Evolutionary conservation across 2,329 filamentous ascomycete species (phyloP).

Genomic region (Penicillium rolfsii): DNA sequence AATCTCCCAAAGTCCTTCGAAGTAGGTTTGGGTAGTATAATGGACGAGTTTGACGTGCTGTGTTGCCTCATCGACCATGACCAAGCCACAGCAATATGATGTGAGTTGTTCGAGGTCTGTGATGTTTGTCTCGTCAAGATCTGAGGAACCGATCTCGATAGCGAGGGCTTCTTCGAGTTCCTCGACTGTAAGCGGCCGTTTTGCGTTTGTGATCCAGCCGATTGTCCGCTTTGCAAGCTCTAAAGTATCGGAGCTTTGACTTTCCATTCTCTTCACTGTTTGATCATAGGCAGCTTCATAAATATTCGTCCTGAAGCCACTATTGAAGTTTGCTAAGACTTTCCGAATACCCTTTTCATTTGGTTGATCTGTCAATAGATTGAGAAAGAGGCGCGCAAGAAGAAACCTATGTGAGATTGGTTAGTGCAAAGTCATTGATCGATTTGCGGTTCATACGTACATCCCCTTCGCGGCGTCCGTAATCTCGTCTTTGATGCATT

Average conservation of each 20-base stretch:
- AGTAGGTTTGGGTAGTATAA: conserved; percentile 37
- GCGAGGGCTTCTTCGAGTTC: conserved; percentile 52
- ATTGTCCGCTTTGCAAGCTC: conserved; percentile 46
- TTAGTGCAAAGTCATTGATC: too few relatives aligned
- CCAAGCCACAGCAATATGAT: conserved; percentile 38
- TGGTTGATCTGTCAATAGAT: conserved; percentile 7
- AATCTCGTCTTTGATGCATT: conserved; percentile 32
- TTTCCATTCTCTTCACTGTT: conserved; percentile 49
- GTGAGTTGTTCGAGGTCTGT: conserved; percentile 31
- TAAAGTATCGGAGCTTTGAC: conserved; percentile 37
- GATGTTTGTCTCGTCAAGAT: conserved; percentile 43
- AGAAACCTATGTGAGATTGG: conserved; percentile 14
- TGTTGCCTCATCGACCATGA: conserved; percentile 35
- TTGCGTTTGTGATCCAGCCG: conserved; percentile 47
- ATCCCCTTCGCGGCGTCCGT: conserved; percentile 36
- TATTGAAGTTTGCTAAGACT: conserved; percentile 5
- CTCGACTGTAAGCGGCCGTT: conserved; percentile 35
- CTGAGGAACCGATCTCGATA: conserved; percentile 30
- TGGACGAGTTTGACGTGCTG: conserved; percentile 38
- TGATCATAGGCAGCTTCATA: conserved; percentile 48
- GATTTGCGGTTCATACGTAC: conserved; percentile 13
- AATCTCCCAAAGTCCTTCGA: conserved; percentile 22
- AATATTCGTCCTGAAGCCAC: conserved; percentile 15
- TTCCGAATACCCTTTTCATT: conserved; percentile 11
- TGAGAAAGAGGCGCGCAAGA: conserved; percentile 26